A percentile compares a stretch with the other conserved stretches of the same genome.
These are phyloP conservation scores for Phlebiopsis gigantea DNA, from an alignment of 768 basidiomycete species.

Conservation along the genomic window DNA sequence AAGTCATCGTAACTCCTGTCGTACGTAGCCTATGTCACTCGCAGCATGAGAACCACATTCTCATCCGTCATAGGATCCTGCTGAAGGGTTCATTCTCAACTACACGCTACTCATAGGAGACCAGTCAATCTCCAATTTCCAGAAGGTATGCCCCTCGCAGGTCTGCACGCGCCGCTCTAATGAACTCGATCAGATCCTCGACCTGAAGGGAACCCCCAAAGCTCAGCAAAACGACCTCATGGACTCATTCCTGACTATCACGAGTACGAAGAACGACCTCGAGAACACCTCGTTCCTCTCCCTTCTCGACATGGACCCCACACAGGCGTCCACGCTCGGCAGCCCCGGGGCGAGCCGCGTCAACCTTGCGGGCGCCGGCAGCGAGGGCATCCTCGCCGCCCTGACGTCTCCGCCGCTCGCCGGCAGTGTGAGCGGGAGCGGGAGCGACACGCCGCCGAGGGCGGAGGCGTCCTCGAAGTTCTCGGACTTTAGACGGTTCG, in stretches of 20 bases:
- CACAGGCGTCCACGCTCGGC: conserved; percentile 43
- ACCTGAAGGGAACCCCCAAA: conserved; percentile 90
- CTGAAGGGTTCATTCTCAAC: conserved; percentile 92
- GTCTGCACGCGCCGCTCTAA: background rate
- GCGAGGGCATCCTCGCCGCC: conserved; percentile 56
- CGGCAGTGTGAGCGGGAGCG: conserved; percentile 58
- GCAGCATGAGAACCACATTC: too few species aligned
- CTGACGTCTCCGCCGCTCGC: conserved; percentile 59
- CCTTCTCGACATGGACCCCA: conserved; percentile 93
- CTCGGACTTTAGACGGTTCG: conserved; percentile 82
- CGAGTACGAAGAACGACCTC: conserved; percentile 87
- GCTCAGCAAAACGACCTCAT: conserved; percentile 82
- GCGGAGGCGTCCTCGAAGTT: conserved; percentile 52
- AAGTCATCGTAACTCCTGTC: conserved; percentile 91
- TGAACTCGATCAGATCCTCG: conserved; percentile 61
- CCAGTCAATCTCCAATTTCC: conserved; percentile 94
- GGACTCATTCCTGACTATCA: conserved; percentile 88
- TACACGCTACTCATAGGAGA: conserved; percentile 94
- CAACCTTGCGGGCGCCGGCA: conserved; percentile 36
- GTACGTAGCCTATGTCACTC: conserved; percentile 40
- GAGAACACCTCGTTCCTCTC: conserved; percentile 90
- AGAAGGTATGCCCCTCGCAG: conserved; percentile 78
- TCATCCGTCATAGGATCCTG: conserved; percentile 57
- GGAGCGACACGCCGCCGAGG: conserved; percentile 41
- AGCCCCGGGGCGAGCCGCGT: conserved; percentile 65